Base-by-base conservation (phyloP, 768 basidiomycete genomes). In the Tephrocybe sp. region DNA sequence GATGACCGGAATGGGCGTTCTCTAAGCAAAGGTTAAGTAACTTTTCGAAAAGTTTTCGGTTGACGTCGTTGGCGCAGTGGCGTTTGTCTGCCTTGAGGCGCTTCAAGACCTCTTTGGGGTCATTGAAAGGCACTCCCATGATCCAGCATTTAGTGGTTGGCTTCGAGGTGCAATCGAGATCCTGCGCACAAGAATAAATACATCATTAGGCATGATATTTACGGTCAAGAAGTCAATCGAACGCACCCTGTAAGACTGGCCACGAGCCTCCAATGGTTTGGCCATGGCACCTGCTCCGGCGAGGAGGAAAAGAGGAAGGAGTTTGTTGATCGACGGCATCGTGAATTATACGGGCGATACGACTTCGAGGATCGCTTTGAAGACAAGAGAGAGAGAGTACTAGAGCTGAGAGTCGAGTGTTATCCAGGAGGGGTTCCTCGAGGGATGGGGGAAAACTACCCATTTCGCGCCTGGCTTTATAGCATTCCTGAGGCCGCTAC, bases 221-320 rank as follows among this genome's bases (percentile, higher is more conserved):
- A 22, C 16, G 16, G 2, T 1, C 16, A 4, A 2, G n/a, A 13
- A 39, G 3, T 19, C 21, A n/a, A n/a, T 23, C 1, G 29, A 30
- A 52, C 51, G 19, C 19, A 56, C 55, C 22, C 21, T 56, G 36
- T 31, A 47, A 3, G 42, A 49, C 27, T 49, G 40, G n/a, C 38
- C 38, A 12, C 55, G 55, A 7, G 55, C 48, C 38, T 56, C 55
- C 19, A 56, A 40, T 42, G 55, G 55, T 21, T 56, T 56, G 29
- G 51, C 55, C 37, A 52, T 27, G 44, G 48, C 51, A 18, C 36
- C 40, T 24, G 39, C 34, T 27, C 55, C 51, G n/a, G 47, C 48
- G 16, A 56, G 51, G 44, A 56, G 51, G 46, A 56, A 56, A 18
- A 56, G 55, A 44, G 55, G 55, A 46, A 56, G 51, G 13, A 53